Base-by-base conservation (phyloP, 768 basidiomycete genomes). In the Trametes coccinea region DNA sequence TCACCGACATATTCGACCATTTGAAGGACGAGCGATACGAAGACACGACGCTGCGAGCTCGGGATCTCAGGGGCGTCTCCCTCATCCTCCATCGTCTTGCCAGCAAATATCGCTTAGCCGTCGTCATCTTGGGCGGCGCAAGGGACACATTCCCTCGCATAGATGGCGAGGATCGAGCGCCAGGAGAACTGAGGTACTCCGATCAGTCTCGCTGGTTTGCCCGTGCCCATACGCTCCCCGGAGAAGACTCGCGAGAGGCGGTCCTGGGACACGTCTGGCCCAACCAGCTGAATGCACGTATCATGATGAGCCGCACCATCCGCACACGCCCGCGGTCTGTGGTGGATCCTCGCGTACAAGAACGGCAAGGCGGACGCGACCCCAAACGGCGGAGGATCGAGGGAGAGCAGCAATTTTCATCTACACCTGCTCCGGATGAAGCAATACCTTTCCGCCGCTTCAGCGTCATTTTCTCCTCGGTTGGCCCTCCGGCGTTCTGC, bases 211-310 rank as follows among this genome's bases (percentile, higher is more conserved):
- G 83, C 16, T 87, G 88, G 84, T 97, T 96, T 71, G 82, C 80
- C 43, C 82, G 87, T 16, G 84, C 84, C 27, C 80, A 85, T 67
- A 83, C 77, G 55, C 70, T 84, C 27, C 80, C 83, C 0, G 84
- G 84, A 2, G 84, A 85, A 60, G 77, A 81, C 59, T 74, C 72
- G 47, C 93, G 94, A 69, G 90, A 96, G 73, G 93, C 91, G 0
- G 85, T 83, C 41, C 77, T 98, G 2, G 95, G 95, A 2, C 84
- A 97, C 53, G 87, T 86, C 8, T 98, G 96, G 96, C 90, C 95
- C 14, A 98, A 96, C 73, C 89, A 93, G 68, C 80, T 98, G 59
- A 95, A 96, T 66, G 82, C 81, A 4, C 84, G 96, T 27, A 82
- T 98, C 48, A 87, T 96, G 80, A 81, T 97, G 53, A 84, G 82